Evolutionary conservation across 352 stramenopile species (phyloP).

Genomic region (Pythium grandisporangium): DNA sequence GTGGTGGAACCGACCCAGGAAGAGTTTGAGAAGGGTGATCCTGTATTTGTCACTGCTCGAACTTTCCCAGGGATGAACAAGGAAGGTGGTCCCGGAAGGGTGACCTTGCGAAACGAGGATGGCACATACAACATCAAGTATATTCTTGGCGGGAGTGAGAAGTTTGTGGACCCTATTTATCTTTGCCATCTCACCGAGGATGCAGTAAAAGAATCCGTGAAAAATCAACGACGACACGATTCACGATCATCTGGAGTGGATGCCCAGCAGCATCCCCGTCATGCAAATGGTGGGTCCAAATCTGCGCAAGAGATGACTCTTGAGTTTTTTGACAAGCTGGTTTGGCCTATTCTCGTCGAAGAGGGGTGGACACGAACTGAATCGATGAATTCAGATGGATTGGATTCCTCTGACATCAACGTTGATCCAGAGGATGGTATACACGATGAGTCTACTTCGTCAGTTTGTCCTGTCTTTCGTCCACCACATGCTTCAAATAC

Average conservation of each 20-base stretch:
- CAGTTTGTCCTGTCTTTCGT: slow-evolving; percentile 17
- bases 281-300: slow-evolving; percentile 1
- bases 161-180: slow-evolving; percentile 44
- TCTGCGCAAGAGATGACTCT: slow-evolving; percentile 16
- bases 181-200: slow-evolving; percentile 61
- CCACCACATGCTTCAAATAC: background rate
- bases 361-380: slow-evolving; percentile 60
- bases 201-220: slow-evolving; percentile 67
- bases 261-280: slow-evolving; percentile 1
- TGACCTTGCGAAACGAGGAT: slow-evolving; percentile 46
- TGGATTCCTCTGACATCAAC: no score
- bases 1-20: background rate
- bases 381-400: no score
- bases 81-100: slow-evolving; percentile 43
- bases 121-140: slow-evolving; percentile 81
- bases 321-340: slow-evolving; percentile 71
- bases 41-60: slow-evolving; percentile 65
- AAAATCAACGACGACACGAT: slow-evolving; percentile 25
- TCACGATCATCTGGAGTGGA: slow-evolving; percentile 1
- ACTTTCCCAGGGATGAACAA: slow-evolving; percentile 79
- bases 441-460: slow-evolving; percentile 7
- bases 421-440: slow-evolving; percentile 17
- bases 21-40: slow-evolving; percentile 43
- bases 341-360: slow-evolving; percentile 70
- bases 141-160: slow-evolving; percentile 68